Evolutionary conservation across 371 early-diverging fungal genomes (phyloP).

Genomic region (Mycotypha africana): DNA sequence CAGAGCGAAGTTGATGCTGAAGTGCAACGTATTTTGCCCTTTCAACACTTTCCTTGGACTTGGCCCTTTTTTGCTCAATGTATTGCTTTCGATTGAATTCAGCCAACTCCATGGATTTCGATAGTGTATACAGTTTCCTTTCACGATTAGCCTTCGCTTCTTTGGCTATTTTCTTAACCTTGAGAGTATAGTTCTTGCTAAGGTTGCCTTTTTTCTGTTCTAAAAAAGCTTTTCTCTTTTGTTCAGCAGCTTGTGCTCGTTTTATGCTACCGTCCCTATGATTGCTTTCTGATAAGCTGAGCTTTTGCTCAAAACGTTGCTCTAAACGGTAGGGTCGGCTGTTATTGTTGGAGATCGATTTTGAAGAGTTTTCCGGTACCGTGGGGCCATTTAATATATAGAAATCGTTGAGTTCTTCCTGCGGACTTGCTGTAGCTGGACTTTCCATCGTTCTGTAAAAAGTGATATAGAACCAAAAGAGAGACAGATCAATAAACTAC

Average conservation of each 20-base stretch:
- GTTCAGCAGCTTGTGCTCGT: no score
- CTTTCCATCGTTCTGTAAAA: no score
- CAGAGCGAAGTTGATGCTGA: slow-evolving; percentile 23
- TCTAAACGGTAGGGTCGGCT: slow-evolving; percentile 33
- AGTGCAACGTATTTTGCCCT: slow-evolving; percentile 34
- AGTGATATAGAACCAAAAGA: no score
- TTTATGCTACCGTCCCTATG: no score
- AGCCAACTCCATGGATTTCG: slow-evolving; percentile 29
- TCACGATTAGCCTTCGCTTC: slow-evolving; percentile 23
- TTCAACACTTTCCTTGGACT: slow-evolving; percentile 35
- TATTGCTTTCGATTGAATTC: slow-evolving; percentile 31
- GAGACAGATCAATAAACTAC: no score
- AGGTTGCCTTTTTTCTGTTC: slow-evolving; percentile 23
- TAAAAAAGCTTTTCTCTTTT: slow-evolving; percentile 29
- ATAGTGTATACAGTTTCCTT: slow-evolving; percentile 15
- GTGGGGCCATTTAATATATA: no score
- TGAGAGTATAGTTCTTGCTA: slow-evolving; percentile 18
- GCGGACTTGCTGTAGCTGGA: no score
- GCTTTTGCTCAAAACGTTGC: slow-evolving; percentile 20
- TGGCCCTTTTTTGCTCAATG: slow-evolving; percentile 31
- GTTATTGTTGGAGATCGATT: no score
- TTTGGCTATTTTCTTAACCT: slow-evolving; percentile 25
- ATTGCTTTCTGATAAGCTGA: slow-evolving; percentile 2
- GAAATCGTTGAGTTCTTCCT: no score
- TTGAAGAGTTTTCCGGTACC: no score